Evolutionary conservation across 169 alveolate species (phyloP), one percentile per base, ranked within the genome.

Genomic region (Plasmodium relictum): DNA sequence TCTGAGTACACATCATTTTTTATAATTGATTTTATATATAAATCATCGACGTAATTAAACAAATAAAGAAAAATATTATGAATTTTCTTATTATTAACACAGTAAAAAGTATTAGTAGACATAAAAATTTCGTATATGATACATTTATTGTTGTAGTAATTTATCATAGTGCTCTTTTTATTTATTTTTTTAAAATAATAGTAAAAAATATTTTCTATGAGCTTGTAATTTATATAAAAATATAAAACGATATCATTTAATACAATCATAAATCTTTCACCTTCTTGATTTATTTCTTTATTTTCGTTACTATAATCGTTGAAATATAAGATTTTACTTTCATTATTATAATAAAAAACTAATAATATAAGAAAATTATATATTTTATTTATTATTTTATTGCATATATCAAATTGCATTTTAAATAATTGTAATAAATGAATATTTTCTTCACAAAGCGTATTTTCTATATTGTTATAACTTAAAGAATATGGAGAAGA

Each of bases 11-110:
- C n/a, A 41, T 56, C 3, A 6, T 66, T 8, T 4, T 18, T 56
- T 44, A 9, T 6, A 26, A 63, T 44, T 10, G 9, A 9, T 42
- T 58, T 69, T 5, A 3, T 16, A 59, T 78, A 78, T 56, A 78
- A 12, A 45, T 78, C 89, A 42, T 78, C 89, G 16, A 56, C 39
- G 52, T 78, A 78, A 56, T 78, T 78, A 56, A 16, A 78, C 44
- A 78, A 69, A 42, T 78, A 50, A 41, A 78, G 59, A 65, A 78
- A 56, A 5, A 78, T 22, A 22, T 78, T 78, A 10, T 45, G 56
- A 14, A 78, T 69, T 48, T 50, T 16, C 18, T 58, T 69, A 9
- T 42, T 39, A 62, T 44, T 16, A 6, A 54, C 20, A 31, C 80
- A 65, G 31, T 41, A 71, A 66, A 65, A 78, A 3, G 72, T 78